A percentile compares a stretch with the other conserved stretches of the same genome.
Evolutionary conservation across 805 yeast genomes (phyloP).

Genomic region (Brettanomyces sp.): DNA sequence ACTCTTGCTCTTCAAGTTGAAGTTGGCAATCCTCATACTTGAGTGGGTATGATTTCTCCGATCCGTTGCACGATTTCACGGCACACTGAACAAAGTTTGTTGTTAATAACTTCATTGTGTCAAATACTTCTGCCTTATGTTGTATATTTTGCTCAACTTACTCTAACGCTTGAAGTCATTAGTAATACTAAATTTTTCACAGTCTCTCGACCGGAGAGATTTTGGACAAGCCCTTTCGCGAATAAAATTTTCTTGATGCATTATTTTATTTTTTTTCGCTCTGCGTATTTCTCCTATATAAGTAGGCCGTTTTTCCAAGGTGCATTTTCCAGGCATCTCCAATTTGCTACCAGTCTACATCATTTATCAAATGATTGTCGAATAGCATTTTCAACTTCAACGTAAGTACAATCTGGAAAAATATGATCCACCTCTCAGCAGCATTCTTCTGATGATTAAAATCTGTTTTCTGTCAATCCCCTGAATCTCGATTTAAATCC

Average conservation of each 20-base stretch:
- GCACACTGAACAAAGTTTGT: slow-evolving; percentile 95
- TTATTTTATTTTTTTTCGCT: too few species aligned
- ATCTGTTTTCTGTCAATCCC: background rate
- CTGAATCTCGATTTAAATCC: background rate
- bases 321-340: too few species aligned
- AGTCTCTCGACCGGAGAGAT: too few species aligned
- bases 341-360: too few species aligned
- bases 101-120: slow-evolving; percentile 80
- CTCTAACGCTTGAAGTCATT: too few species aligned
- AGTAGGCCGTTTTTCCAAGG: too few species aligned
- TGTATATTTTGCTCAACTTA: too few species aligned
- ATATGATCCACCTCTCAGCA: background rate
- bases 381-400: background rate
- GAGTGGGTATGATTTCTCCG: slow-evolving; percentile 75
- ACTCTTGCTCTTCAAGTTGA: slow-evolving; percentile 71
- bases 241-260: too few species aligned
- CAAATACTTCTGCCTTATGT: too few species aligned
- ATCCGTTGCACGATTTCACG: slow-evolving; percentile 65
- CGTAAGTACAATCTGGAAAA: background rate
- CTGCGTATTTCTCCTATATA: too few species aligned
- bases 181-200: too few species aligned
- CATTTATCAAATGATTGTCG: too few species aligned
- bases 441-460: background rate
- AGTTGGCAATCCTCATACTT: slow-evolving; percentile 58
- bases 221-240: background rate